Base-by-base conservation (phyloP, 345 rosid genomes). In the Camelina sativa region DNA sequence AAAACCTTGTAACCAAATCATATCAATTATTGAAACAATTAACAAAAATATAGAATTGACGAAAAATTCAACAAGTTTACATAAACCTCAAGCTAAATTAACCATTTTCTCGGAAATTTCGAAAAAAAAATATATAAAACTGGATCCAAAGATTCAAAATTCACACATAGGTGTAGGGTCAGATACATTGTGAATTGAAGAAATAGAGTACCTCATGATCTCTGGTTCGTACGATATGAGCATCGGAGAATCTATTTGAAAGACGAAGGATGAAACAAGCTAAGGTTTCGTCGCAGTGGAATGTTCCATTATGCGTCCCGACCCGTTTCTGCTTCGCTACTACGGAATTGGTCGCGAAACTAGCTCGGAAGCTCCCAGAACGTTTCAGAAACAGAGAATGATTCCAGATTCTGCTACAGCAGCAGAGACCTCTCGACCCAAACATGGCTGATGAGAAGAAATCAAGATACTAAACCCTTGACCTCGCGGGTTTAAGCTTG, bases 211-310 rank as follows among this genome's bases (percentile, higher is more conserved):
- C 98, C 96, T 88, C 84, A 20, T 83, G 88, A 46, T 93, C 96
- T 47, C 96, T 85, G 74, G 87, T 78, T 17, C 94, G 96, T 41
- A 91, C 72, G 69, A 91, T 88, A 4, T 87, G 87, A 11, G 96
- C 96, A 65, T 80, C 47, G 66, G 77, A 84, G 91, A 85, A 91
- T 80, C 84, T 88, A 28, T 35, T 19, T 72, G 96, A 85, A 76
- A 88, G 97, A 83, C 90, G 95, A 81, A 91, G 82, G 86, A 93
- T 88, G 86, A 88, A 91, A 80, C 97, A 91, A 78, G 92, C 97
- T 71, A 93, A 91, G 63, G 96, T 88, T 77, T 91, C 94, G 69
- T 93, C 96, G 82, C 93, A 93, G 68, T 93, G 92, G 83, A 93
- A 91, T 69, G 88, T 87, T 43, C 98, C 97, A 71, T 88, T 84